These are phyloP conservation scores for Akanthomyces lecanii DNA, from an alignment of 2,329 filamentous ascomycete genomes.

Conservation along the genomic window DNA sequence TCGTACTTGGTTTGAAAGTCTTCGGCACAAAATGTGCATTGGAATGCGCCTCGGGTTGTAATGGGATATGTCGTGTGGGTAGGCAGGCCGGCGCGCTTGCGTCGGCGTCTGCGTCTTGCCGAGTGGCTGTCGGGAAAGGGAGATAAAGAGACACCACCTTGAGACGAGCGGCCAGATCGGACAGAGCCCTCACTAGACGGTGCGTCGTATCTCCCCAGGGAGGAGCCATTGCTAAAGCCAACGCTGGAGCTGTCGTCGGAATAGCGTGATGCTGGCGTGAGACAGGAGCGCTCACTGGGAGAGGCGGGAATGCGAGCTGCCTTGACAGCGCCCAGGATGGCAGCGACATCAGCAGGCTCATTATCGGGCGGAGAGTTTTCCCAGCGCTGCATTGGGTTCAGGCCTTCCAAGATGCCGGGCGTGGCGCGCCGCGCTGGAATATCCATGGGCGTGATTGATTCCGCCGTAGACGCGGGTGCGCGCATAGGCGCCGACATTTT, in stretches of 20 bases:
- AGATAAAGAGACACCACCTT: constrained; percentile 4
- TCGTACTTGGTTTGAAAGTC: constrained; percentile 65
- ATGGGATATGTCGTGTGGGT: background rate
- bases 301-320: constrained; percentile 19
- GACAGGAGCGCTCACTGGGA: background rate
- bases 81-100: constrained; percentile 5
- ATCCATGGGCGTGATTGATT: constrained; percentile 41
- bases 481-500: constrained; percentile 60
- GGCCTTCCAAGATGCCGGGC: constrained; percentile 27
- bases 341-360: constrained; percentile 27
- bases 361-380: constrained; percentile 30
- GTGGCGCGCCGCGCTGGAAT: constrained; percentile 46
- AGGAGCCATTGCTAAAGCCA: constrained; percentile 9
- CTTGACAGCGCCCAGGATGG: constrained; percentile 28
- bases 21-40: constrained; percentile 66
- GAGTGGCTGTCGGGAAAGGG: constrained; percentile 4
- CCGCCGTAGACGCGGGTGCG: constrained; percentile 49
- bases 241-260: constrained; percentile 13
- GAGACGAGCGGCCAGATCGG: background rate
- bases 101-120: background rate
- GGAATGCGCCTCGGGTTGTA: constrained; percentile 38
- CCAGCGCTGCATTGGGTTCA: constrained; percentile 31
- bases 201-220: constrained; percentile 12
- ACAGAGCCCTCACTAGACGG: background rate
- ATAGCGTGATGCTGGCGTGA: constrained; percentile 10